Evolutionary conservation across 306 rosid genomes (phyloP).

Genomic region (Begonia peltatifolia): DNA sequence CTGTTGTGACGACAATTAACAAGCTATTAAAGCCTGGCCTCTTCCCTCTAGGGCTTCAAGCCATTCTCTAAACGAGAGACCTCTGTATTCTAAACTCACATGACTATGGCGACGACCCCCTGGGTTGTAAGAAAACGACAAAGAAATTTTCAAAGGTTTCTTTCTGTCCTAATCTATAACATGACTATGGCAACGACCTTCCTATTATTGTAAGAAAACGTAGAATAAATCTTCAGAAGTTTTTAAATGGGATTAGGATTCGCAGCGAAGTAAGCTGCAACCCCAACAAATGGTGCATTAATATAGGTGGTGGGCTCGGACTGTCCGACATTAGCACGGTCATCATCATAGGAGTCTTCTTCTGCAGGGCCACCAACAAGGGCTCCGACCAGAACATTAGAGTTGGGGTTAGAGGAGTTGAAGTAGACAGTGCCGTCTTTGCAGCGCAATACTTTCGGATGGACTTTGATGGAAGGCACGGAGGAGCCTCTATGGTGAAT

Average conservation of each 20-base stretch:
- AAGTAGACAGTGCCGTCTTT: conserved; percentile 63
- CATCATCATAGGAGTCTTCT: conserved; percentile 59
- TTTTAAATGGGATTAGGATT: conserved; percentile 17
- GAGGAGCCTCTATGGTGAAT: conserved; percentile 93
- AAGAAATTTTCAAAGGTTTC: no score
- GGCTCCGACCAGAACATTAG: conserved; percentile 71
- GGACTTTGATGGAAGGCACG: conserved; percentile 61
- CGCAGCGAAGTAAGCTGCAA: conserved; percentile 53
- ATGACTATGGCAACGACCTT: no score
- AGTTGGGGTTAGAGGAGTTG: conserved; percentile 60
- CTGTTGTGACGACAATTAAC: no score
- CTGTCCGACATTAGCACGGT: conserved; percentile 52
- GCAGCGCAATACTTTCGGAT: conserved; percentile 58
- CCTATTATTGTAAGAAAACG: no score
- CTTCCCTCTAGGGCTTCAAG: no score
- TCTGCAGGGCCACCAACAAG: conserved; percentile 79
- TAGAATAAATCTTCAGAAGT: no score
- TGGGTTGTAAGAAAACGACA: no score
- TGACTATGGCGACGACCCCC: no score
- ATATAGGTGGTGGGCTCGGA: conserved; percentile 93
- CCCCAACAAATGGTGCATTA: conserved; percentile 92
- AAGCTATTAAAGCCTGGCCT: no score
- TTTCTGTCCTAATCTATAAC: no score
- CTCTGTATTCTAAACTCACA: no score
- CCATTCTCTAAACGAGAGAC: no score